Evolutionary conservation across 139 green algal species (phyloP), one percentile per base, ranked within the genome.

Genomic region (Gonium pectorale): DNA sequence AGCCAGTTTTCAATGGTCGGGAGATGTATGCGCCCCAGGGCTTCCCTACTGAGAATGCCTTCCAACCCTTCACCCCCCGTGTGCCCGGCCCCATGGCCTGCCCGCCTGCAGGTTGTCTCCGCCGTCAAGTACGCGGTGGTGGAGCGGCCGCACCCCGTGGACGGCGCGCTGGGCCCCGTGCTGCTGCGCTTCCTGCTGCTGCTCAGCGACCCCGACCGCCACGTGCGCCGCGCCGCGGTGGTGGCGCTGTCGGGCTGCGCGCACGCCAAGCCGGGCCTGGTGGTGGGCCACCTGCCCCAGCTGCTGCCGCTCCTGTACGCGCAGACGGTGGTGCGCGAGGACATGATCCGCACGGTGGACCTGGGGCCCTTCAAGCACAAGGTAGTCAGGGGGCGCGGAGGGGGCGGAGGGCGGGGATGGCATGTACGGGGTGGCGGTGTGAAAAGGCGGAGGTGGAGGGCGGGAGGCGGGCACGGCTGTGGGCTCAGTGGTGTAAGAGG

Each of bases 291-390:
- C 37, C 91, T 99, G 67, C 67, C 86, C 19, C 41, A 44, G 41
- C 89, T 96, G 67, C 90, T 99, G 87, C 97, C 97, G 35, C 77
- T 92, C 88, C 92, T 99, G 84, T 97, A 96, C 68, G 72, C 92
- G 40, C 94, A 98, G 85, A 99, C 96, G n/a, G 82, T 73, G 21
- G 83, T 98, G 35, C 89, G 94, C 43, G 63, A 87, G 70, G 86
- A 92, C 40, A 88, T 98, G 66, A 93, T 99, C 71, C 89, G 94
- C 43, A 93, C 90, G 0, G 94, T 99, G 19, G 95, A 99, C 88
- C 90, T 99, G 64, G 97, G 97, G 27, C 97, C 97, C 35, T 98
- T 98, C 89, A 98, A 98, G 90, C 94, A 96, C 90, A 89, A 82
- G 89, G 85, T 88, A 31, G 22, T n/a, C n/a, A n/a, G n/a, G n/a